These are phyloP conservation scores for Salisapilia sapeloensis DNA, from an alignment of 352 stramenopile genomes.

Conservation along the genomic window DNA sequence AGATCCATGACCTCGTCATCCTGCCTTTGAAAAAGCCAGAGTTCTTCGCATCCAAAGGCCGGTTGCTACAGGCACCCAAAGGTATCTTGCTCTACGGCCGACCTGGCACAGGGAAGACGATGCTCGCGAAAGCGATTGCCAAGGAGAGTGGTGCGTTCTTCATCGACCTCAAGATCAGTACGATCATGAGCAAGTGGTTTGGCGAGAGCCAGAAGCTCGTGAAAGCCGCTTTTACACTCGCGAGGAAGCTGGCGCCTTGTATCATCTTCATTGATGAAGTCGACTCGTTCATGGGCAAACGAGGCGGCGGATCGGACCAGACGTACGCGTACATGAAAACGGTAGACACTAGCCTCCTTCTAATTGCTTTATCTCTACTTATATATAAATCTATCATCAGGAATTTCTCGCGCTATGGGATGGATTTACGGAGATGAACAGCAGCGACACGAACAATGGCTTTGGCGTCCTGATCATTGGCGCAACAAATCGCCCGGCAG, in stretches of 20 bases:
- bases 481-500: conserved; percentile 88
- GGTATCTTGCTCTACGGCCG: conserved; percentile 74
- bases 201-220: conserved; percentile 89
- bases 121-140: conserved; percentile 90
- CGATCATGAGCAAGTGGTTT: conserved; percentile 86
- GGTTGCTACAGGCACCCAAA: conserved; percentile 77
- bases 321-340: conserved; percentile 84
- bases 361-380: neutral
- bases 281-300: conserved; percentile 85
- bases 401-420: conserved; percentile 98
- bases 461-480: conserved; percentile 93
- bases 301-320: conserved; percentile 48
- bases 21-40: conserved; percentile 83
- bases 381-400: conserved; percentile 7
- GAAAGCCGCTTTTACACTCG: conserved; percentile 85
- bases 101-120: conserved; percentile 82
- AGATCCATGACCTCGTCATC: conserved; percentile 94
- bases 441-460: conserved; percentile 32
- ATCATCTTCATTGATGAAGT: conserved; percentile 99
- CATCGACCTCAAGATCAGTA: conserved; percentile 81
- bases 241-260: conserved; percentile 88
- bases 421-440: conserved; percentile 81
- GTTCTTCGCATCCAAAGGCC: conserved; percentile 80
- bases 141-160: conserved; percentile 86
- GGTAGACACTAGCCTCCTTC: conserved; percentile 7